A percentile compares a stretch with the other conserved stretches of the same genome.
Conservation (phyloP, 1,284 basidiomycete genomes). For the Mycena sp. region DNA sequence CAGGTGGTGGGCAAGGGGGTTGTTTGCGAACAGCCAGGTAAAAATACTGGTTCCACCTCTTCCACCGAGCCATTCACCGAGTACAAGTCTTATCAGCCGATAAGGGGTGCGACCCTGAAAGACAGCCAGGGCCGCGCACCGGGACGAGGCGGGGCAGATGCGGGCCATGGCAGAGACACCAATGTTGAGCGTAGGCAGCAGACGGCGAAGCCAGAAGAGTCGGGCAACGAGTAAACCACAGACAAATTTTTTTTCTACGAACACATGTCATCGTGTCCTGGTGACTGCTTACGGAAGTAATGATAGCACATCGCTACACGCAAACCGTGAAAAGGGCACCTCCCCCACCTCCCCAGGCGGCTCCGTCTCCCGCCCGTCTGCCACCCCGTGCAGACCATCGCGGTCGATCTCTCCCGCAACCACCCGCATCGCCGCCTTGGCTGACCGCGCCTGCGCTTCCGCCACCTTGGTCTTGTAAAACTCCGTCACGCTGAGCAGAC, state of each 20-base stretch:
- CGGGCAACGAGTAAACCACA: no score
- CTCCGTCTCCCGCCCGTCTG: conserved; percentile 50
- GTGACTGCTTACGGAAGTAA: conserved; percentile 20
- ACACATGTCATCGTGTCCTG: conserved; percentile 1
- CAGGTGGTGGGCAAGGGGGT: conserved; percentile 7
- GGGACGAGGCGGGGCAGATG: not conserved
- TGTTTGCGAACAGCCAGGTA: conserved; percentile 33
- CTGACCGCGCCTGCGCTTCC: conserved; percentile 53
- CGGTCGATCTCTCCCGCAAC: conserved; percentile 66
- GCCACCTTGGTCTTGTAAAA: conserved; percentile 64
- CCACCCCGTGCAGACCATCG: conserved; percentile 60
- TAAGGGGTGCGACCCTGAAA: no score
- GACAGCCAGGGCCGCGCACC: conserved; percentile 8
- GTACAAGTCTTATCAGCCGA: conserved; percentile 52
- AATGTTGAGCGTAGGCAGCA: no score
- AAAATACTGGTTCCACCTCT: conserved; percentile 37
- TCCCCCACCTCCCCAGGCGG: conserved; percentile 55
- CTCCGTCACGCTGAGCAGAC: conserved; percentile 52
- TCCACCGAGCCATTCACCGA: conserved; percentile 78
- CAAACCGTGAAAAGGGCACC: conserved; percentile 23
- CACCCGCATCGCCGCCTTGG: conserved; percentile 59
- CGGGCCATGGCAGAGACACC: no score
- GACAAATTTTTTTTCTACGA: no score
- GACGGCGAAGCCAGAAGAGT: no score
- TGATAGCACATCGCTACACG: conserved; percentile 27